phyloP scores from a whole-genome alignment of 2,329 filamentous ascomycete genomes.

The Talaromyces sp. region DNA sequence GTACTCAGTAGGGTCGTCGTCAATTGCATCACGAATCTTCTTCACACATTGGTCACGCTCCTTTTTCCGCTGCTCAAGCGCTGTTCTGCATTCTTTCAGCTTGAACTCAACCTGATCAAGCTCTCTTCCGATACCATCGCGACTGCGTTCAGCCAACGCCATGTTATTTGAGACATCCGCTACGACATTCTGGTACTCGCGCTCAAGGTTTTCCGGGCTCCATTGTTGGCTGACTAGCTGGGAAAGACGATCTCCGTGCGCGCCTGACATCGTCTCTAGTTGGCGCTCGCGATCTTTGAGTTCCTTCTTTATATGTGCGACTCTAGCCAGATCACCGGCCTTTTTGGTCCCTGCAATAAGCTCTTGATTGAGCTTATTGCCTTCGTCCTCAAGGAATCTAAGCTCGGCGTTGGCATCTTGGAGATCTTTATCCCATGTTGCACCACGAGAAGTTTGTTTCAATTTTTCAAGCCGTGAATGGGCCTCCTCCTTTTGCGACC shows the following conservation, averaged over 20 bases:
- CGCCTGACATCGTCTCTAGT: conserved; percentile 71
- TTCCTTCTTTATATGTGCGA: conserved; percentile 81
- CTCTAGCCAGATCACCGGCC: conserved; percentile 75
- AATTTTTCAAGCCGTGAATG: conserved; percentile 60
- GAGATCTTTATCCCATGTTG: conserved; percentile 69
- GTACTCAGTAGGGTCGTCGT: conserved; percentile 51
- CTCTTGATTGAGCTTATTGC: conserved; percentile 70
- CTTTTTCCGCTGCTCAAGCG: conserved; percentile 59
- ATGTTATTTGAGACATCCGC: conserved; percentile 57
- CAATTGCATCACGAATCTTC: conserved; percentile 58
- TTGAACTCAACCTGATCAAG: conserved; percentile 73
- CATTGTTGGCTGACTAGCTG: conserved; percentile 63
- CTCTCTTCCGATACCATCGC: conserved; percentile 68
- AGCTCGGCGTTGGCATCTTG: conserved; percentile 63
- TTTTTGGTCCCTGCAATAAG: conserved; percentile 77
- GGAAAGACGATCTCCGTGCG: conserved; percentile 69
- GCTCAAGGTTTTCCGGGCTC: conserved; percentile 67
- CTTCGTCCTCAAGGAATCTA: conserved; percentile 67
- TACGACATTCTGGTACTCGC: conserved; percentile 63
- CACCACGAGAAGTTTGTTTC: conserved; percentile 60
- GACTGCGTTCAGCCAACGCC: conserved; percentile 63
- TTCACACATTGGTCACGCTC: conserved; percentile 62
- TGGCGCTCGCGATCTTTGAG: conserved; percentile 68
- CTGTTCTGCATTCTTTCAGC: conserved; percentile 63
- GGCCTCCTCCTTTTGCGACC: conserved; percentile 68